phyloP scores from a whole-genome alignment of 345 rosid genomes.

The Raphanus sativus region DNA sequence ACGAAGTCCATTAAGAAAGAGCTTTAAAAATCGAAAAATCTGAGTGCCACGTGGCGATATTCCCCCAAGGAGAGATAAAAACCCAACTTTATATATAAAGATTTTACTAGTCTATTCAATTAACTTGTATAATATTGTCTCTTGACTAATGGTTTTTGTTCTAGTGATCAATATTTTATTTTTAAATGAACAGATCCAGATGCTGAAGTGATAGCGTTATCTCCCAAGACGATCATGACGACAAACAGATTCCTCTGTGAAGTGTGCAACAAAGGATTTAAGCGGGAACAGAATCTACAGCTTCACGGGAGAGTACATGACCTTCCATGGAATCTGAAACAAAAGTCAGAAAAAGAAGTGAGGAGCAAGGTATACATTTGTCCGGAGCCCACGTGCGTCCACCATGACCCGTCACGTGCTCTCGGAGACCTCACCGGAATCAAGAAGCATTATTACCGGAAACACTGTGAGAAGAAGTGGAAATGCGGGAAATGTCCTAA shows the following conservation, averaged over 20 bases:
- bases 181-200: slow-evolving; percentile 36
- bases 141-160: not conserved
- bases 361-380: not conserved
- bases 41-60: too few relatives aligned
- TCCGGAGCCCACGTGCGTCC: not conserved
- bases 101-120: not conserved
- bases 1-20: too few relatives aligned
- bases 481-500: not conserved
- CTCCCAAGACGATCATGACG: not conserved
- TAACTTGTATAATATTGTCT: not conserved
- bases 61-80: too few relatives aligned
- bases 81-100: too few relatives aligned
- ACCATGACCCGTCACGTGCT: not conserved
- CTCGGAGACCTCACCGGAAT: not conserved
- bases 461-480: not conserved
- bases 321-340: not conserved
- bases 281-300: not conserved
- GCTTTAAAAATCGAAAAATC: too few relatives aligned
- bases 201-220: not conserved
- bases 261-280: not conserved
- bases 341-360: not conserved
- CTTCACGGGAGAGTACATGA: not conserved
- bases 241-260: not conserved
- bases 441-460: not conserved
- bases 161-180: not conserved